Percentiles rank a stretch among this genome's conserved stretches.
These are phyloP conservation scores for Fistulina hepatica DNA, from an alignment of 1,284 basidiomycete genomes.

Conservation along the genomic window DNA sequence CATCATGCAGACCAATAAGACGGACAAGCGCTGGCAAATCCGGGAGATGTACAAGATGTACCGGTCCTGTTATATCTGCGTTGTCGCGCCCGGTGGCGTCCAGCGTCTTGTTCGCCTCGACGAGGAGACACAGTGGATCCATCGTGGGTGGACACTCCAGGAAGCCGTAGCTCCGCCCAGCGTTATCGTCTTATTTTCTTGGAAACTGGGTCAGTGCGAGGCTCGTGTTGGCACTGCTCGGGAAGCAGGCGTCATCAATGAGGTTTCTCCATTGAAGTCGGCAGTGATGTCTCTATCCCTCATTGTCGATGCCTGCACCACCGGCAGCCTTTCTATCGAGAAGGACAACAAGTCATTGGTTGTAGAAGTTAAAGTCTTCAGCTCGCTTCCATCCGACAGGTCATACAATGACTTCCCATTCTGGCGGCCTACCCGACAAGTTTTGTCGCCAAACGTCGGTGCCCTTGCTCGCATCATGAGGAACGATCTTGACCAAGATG, in stretches of 20 bases:
- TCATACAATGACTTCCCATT: no score
- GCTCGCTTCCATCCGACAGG: no score
- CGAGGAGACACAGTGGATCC: slow-evolving; percentile 15
- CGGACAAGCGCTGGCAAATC: slow-evolving; percentile 1
- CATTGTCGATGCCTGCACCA: no score
- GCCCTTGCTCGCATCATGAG: slow-evolving; percentile 11
- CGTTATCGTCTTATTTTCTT: slow-evolving; percentile 7
- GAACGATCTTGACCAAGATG: no score
- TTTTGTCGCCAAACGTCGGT: slow-evolving; percentile 10
- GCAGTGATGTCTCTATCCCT: no score
- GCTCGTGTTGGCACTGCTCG: slow-evolving; percentile 2
- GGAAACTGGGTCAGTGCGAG: no score
- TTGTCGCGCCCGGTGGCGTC: slow-evolving; percentile 12
- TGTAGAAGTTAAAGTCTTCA: no score
- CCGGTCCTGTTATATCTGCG: no score
- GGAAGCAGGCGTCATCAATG: neutral
- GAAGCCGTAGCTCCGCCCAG: slow-evolving; percentile 12
- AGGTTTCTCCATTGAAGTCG: no score
- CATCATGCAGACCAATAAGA: neutral
- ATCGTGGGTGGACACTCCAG: slow-evolving; percentile 15
- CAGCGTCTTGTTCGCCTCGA: slow-evolving; percentile 11
- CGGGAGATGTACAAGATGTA: neutral
- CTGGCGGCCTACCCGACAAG: slow-evolving; percentile 4
- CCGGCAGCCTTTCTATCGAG: no score
- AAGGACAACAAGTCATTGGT: no score